These are phyloP conservation scores for Lichtheimia ramosa DNA, from an alignment of 371 early-diverging fungal species.

Conservation along the genomic window DNA sequence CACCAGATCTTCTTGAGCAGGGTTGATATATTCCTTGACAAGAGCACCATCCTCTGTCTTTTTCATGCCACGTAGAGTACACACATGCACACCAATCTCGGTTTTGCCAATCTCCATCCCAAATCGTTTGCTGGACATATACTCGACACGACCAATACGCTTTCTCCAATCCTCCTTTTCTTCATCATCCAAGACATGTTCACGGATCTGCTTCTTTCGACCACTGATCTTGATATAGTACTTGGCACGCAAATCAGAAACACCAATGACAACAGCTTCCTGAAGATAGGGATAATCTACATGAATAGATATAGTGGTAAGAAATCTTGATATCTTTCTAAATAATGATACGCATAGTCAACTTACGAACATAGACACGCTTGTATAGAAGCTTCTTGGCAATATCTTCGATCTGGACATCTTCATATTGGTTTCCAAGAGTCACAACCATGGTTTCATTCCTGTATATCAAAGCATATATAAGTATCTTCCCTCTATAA, in stretches of 20 bases:
- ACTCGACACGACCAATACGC: conserved; percentile 59
- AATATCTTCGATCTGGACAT: conserved; percentile 40
- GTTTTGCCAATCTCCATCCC: conserved; percentile 74
- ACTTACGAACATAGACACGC: conserved; percentile 60
- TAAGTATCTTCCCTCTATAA: background rate
- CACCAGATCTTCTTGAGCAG: conserved; percentile 60
- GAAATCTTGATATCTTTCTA: background rate
- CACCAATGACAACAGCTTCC: conserved; percentile 77
- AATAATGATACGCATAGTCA: background rate
- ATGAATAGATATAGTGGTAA: conserved; percentile 3
- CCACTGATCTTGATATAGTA: conserved; percentile 58
- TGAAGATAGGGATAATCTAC: conserved; percentile 83
- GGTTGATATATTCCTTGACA: conserved; percentile 79
- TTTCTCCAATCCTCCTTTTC: conserved; percentile 53
- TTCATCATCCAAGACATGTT: conserved; percentile 53
- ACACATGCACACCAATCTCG: conserved; percentile 70
- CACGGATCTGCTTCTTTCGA: conserved; percentile 34
- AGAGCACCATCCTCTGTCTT: conserved; percentile 79
- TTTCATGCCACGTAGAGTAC: conserved; percentile 70
- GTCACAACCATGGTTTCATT: conserved; percentile 84
- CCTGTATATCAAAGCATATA: conserved; percentile 16
- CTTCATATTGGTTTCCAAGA: conserved; percentile 55
- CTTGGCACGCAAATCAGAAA: conserved; percentile 68
- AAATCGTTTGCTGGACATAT: conserved; percentile 53
- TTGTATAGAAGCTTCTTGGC: conserved; percentile 57